Percentiles rank a stretch among this genome's conserved stretches.
Evolutionary conservation across 805 yeast genomes (phyloP).

Genomic region (Cyberlindnera mississippiensis): DNA sequence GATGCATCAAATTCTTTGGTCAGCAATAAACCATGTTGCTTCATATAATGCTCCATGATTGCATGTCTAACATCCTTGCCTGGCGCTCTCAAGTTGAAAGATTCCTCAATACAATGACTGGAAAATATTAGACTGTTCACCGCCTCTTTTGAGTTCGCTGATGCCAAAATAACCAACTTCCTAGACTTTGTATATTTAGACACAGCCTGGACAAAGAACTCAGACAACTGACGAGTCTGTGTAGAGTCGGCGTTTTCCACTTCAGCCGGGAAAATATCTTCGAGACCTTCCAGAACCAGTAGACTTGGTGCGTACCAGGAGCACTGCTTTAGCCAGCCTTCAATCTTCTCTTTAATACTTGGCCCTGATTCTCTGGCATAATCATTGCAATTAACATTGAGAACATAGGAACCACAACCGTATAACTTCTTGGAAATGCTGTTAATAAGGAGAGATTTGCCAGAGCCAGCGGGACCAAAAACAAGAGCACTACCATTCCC

Average conservation of each 20-base stretch:
- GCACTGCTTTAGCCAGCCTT: constrained; percentile 44
- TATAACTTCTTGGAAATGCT: constrained; percentile 37
- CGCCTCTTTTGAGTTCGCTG: constrained; percentile 61
- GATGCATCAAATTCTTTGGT: constrained; percentile 41
- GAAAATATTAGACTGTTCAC: constrained; percentile 58
- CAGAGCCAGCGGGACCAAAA: constrained; percentile 77
- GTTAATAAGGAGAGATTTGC: constrained; percentile 59
- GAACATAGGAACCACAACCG: constrained; percentile 39
- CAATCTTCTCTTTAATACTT: constrained; percentile 40
- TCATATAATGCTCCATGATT: constrained; percentile 34
- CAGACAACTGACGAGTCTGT: constrained; percentile 61
- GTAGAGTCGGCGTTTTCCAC: constrained; percentile 52
- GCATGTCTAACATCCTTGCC: constrained; percentile 53
- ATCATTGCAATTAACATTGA: constrained; percentile 51
- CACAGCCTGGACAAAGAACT: constrained; percentile 48
- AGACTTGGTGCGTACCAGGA: constrained; percentile 80
- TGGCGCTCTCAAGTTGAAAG: constrained; percentile 61
- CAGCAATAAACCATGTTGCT: constrained; percentile 27
- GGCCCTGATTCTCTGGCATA: constrained; percentile 52
- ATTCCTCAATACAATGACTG: constrained; percentile 67
- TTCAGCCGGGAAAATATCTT: constrained; percentile 66
- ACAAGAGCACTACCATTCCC: constrained; percentile 56
- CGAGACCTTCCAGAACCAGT: constrained; percentile 73
- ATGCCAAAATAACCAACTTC: constrained; percentile 54
- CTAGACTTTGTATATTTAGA: constrained; percentile 36